Evolutionary conservation across 2,329 filamentous ascomycete species (phyloP).

Genomic region (Chaetomium strumarium): DNA sequence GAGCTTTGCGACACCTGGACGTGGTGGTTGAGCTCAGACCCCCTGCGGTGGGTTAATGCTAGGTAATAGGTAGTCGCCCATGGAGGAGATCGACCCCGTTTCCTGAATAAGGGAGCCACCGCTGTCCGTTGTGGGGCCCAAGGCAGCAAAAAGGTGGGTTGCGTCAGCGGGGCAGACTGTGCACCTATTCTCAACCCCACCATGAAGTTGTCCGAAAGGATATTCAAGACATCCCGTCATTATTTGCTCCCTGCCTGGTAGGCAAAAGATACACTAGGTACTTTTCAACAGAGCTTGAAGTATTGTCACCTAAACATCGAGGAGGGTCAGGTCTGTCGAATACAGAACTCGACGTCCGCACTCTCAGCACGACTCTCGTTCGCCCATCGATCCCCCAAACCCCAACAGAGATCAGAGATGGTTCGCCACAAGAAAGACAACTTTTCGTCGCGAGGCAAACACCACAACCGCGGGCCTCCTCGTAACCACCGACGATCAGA

Average conservation of each 20-base stretch:
- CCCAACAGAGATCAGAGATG: conserved; percentile 39
- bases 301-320: too few relatives aligned
- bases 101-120: conserved; percentile 16
- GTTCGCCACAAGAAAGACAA: conserved; percentile 95
- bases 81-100: conserved; percentile 10
- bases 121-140: conserved; percentile 1
- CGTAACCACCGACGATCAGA: conserved; percentile 45
- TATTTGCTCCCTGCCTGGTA: too few relatives aligned
- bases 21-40: conserved; percentile 7
- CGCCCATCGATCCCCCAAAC: background rate
- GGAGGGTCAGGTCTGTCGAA: too few relatives aligned
- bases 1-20: background rate
- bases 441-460: conserved; percentile 67
- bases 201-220: background rate
- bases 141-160: conserved; percentile 11
- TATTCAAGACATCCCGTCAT: background rate
- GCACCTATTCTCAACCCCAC: conserved; percentile 18
- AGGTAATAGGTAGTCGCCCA: too few relatives aligned
- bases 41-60: background rate
- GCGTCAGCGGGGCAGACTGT: conserved; percentile 14
- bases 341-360: too few relatives aligned
- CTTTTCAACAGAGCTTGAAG: background rate
- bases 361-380: background rate
- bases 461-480: conserved; percentile 54
- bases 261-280: too few relatives aligned